Percentiles rank a stretch among this genome's conserved stretches.
Evolutionary conservation across 306 rosid species (phyloP).

Genomic region (Hippophae gyantsensis): DNA sequence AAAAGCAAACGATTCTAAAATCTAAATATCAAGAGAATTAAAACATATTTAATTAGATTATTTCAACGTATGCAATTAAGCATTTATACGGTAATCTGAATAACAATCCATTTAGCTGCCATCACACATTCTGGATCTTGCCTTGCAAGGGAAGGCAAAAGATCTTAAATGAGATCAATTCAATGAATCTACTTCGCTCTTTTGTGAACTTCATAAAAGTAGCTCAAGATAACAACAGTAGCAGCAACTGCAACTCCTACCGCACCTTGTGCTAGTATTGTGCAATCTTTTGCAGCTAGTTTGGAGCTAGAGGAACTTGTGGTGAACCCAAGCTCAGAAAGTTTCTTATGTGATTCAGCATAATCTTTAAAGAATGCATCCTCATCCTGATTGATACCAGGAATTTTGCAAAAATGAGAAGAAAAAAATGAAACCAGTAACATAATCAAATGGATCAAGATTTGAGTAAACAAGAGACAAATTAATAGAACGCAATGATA

Average conservation of each 20-base stretch:
- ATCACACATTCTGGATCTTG: too few species aligned
- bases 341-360: conserved; percentile 74
- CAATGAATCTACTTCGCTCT: conserved; percentile 15
- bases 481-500: too few species aligned
- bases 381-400: conserved; percentile 42
- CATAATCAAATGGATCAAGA: too few species aligned
- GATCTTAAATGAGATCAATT: too few species aligned
- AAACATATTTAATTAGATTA: too few species aligned
- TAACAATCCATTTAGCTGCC: too few species aligned
- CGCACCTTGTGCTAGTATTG: conserved; percentile 23
- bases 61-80: too few species aligned
- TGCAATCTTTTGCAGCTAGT: conserved; percentile 15
- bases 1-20: too few species aligned
- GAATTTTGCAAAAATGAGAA: neutral
- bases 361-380: conserved; percentile 61
- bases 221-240: conserved; percentile 44
- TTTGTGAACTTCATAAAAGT: conserved; percentile 33
- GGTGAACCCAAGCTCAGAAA: conserved; percentile 70
- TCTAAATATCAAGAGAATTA: too few species aligned
- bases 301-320: conserved; percentile 10
- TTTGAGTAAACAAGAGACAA: too few species aligned
- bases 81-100: too few species aligned
- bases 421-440: conserved; percentile 1
- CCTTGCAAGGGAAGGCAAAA: too few species aligned
- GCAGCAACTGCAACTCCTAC: conserved; percentile 41